Percentiles rank a stretch among this genome's conserved stretches.
Evolutionary conservation across 331 rosid species (phyloP).

Genomic region (Quercus lobata): DNA sequence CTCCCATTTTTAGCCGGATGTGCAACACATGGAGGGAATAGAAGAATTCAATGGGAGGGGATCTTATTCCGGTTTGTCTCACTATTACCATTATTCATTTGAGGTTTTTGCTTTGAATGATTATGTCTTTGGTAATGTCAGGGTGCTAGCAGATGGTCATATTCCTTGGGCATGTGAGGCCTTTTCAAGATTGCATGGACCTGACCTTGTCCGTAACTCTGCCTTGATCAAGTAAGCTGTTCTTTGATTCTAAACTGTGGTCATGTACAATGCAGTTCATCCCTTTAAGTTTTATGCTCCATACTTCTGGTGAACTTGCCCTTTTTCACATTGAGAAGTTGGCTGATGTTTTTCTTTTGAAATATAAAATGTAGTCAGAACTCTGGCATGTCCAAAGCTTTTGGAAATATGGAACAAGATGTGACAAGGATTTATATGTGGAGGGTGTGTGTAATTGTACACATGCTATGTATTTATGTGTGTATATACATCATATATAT

Average conservation of each 20-base stretch:
- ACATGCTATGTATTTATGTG: neutral
- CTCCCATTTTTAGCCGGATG: too few relatives aligned
- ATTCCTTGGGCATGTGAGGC: constrained; percentile 80
- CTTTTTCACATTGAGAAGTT: neutral
- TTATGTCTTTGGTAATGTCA: constrained; percentile 24
- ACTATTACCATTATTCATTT: neutral
- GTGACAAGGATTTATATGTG: neutral
- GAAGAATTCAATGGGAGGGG: too few relatives aligned
- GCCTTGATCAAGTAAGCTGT: constrained; percentile 44
- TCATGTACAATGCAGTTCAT: neutral
- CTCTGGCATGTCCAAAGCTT: neutral
- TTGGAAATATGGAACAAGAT: neutral
- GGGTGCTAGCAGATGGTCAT: constrained; percentile 73
- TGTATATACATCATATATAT: neutral
- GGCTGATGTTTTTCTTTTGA: neutral
- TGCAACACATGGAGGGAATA: too few relatives aligned
- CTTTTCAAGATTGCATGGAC: constrained; percentile 51
- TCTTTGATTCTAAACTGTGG: neutral
- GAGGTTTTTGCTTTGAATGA: neutral
- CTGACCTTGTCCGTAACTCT: constrained; percentile 34
- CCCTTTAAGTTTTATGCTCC: neutral
- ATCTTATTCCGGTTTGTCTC: neutral
- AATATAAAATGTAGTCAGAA: neutral
- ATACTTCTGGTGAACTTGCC: neutral
- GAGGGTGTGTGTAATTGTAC: neutral